Conservation (phyloP, 768 basidiomycete species). For the Pleurotus platypus region DNA sequence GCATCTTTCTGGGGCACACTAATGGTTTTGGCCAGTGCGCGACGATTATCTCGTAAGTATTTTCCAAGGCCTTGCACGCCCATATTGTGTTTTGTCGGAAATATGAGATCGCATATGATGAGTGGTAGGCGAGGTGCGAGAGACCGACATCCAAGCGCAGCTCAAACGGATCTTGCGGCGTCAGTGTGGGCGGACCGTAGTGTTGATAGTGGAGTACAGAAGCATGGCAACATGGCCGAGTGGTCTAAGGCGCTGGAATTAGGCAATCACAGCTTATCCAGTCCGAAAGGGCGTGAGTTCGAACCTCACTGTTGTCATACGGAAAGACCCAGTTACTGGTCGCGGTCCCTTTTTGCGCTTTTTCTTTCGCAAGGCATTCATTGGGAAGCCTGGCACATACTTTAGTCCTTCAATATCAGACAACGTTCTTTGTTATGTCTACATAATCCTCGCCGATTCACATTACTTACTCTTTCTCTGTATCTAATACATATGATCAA, state of each 20-base stretch:
- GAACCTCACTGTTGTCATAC: conserved; percentile 41
- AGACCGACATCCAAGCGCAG: too few relatives aligned
- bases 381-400: too few relatives aligned
- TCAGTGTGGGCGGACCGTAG: too few relatives aligned
- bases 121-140: too few relatives aligned
- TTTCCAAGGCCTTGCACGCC: conserved; percentile 53
- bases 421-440: too few relatives aligned
- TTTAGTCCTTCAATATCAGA: too few relatives aligned
- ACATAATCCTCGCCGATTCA: too few relatives aligned
- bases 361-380: too few relatives aligned
- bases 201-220: too few relatives aligned
- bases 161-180: too few relatives aligned
- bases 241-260: conserved; percentile 62
- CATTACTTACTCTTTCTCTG: not conserved
- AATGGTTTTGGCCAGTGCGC: conserved; percentile 32
- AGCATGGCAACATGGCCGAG: conserved; percentile 50
- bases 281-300: conserved; percentile 42
- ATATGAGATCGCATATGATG: not conserved
- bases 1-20: conserved; percentile 18
- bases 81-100: conserved; percentile 25
- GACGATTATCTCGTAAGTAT: conserved; percentile 47
- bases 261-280: conserved; percentile 32
- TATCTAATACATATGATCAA: not conserved
- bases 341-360: too few relatives aligned
- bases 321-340: too few relatives aligned